phyloP scores from a whole-genome alignment of 345 rosid genomes.

The Microcos paniculata region DNA sequence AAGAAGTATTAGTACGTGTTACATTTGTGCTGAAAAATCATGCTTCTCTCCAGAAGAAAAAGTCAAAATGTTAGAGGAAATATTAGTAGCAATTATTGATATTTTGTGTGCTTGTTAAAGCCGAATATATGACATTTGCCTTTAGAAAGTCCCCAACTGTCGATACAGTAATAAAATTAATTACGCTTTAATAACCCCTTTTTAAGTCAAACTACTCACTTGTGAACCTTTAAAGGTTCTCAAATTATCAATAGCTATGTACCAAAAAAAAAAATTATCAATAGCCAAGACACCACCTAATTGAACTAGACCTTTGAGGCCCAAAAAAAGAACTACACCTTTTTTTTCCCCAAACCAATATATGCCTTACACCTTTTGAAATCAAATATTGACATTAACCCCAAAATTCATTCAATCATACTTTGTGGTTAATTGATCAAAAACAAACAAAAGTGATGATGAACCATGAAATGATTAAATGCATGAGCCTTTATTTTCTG shows the following conservation, averaged over 20 bases:
- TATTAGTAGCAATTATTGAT: no score
- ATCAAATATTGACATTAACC: not conserved
- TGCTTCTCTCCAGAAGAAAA: no score
- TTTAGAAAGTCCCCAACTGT: not conserved
- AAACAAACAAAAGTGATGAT: not conserved
- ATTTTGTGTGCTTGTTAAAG: no score
- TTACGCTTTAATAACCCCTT: not conserved
- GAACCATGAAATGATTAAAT: not conserved
- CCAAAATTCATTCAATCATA: not conserved
- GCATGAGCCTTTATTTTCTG: constrained; percentile 1
- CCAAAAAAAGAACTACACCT: no score
- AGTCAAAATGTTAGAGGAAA: not conserved
- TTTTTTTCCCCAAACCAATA: not conserved
- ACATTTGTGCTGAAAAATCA: no score
- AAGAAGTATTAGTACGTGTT: no score
- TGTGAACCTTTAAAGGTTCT: not conserved
- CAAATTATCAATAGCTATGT: not conserved
- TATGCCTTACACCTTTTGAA: not conserved
- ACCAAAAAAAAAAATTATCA: no score
- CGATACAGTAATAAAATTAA: not conserved
- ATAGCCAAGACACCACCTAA: not conserved
- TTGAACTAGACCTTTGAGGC: no score
- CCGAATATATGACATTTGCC: not conserved
- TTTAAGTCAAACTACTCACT: not conserved
- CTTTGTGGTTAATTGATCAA: not conserved